Percentiles rank a stretch among this genome's conserved stretches.
phyloP scores from a whole-genome alignment of 148 eudicot genomes.

The Beta vulgaris region DNA sequence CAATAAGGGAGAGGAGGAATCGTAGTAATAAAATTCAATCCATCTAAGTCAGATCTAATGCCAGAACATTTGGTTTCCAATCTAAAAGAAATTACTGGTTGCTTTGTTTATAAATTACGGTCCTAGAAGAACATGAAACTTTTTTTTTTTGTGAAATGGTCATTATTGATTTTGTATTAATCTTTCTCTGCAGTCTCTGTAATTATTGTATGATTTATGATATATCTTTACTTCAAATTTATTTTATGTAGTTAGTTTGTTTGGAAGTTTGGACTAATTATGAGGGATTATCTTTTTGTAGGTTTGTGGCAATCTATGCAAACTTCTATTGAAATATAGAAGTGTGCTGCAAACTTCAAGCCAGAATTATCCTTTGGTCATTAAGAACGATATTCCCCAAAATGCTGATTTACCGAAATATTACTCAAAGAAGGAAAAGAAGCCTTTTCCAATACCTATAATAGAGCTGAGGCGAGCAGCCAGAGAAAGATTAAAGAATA shows the following conservation, averaged over 20 bases:
- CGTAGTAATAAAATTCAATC: no score
- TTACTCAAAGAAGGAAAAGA: conserved; percentile 80
- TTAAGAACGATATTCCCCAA: conserved; percentile 66
- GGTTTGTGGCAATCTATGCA: conserved; percentile 35
- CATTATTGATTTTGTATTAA: neutral
- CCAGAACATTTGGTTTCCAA: neutral
- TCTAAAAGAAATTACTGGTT: neutral
- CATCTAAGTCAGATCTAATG: no score
- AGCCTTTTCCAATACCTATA: conserved; percentile 87
- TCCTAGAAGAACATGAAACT: neutral
- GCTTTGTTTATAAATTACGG: neutral
- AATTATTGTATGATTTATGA: neutral
- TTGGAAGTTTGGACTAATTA: neutral
- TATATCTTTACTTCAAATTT: neutral
- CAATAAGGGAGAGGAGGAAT: no score
- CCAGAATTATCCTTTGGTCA: conserved; percentile 33
- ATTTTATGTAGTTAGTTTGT: neutral
- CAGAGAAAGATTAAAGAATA: conserved; percentile 74
- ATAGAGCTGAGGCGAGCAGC: conserved; percentile 93
- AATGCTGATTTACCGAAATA: conserved; percentile 87
- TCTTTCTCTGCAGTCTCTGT: neutral
- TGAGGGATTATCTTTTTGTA: conserved; percentile 31
- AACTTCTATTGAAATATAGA: conserved; percentile 27
- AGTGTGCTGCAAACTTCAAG: conserved; percentile 23
- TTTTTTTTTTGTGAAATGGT: neutral